These are phyloP conservation scores for Yamadazyma laniorum DNA, from an alignment of 805 yeast species.

Conservation along the genomic window DNA sequence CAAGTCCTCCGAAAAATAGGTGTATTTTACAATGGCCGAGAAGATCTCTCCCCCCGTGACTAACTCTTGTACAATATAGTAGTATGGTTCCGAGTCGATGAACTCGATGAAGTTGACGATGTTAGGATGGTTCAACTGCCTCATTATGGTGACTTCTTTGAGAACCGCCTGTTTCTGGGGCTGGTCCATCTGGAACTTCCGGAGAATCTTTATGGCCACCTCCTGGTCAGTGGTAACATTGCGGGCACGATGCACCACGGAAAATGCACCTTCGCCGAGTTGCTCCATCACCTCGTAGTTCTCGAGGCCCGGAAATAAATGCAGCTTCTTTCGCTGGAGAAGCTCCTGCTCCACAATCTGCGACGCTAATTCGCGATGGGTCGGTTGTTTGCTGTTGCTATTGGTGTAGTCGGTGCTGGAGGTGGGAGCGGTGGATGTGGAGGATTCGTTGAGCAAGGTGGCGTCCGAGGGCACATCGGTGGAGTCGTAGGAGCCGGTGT, in stretches of 20 bases:
- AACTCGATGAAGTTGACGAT: constrained; percentile 65
- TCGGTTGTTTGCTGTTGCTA: constrained; percentile 1
- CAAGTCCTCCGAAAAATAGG: constrained; percentile 64
- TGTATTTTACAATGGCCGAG: constrained; percentile 62
- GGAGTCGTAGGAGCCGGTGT: background rate
- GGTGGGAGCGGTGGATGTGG: background rate
- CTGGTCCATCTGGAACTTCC: constrained; percentile 64
- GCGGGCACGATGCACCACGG: constrained; percentile 65
- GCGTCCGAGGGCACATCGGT: background rate
- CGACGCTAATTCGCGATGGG: constrained; percentile 27
- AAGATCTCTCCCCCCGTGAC: constrained; percentile 79
- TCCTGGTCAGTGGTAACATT: constrained; percentile 34
- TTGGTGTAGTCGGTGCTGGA: background rate
- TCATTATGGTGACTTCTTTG: constrained; percentile 78
- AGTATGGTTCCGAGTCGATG: constrained; percentile 58
- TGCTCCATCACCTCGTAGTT: constrained; percentile 46
- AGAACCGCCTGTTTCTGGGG: constrained; percentile 66
- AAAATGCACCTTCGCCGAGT: constrained; percentile 83
- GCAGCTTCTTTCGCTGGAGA: constrained; percentile 19
- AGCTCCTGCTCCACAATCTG: constrained; percentile 39
- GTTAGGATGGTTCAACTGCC: constrained; percentile 61
- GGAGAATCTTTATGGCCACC: constrained; percentile 61
- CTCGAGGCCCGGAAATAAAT: constrained; percentile 37
- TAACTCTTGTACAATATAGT: constrained; percentile 69
- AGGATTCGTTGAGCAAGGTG: background rate